phyloP scores from a whole-genome alignment of 306 rosid species.

The Trifolium fragiferum region DNA sequence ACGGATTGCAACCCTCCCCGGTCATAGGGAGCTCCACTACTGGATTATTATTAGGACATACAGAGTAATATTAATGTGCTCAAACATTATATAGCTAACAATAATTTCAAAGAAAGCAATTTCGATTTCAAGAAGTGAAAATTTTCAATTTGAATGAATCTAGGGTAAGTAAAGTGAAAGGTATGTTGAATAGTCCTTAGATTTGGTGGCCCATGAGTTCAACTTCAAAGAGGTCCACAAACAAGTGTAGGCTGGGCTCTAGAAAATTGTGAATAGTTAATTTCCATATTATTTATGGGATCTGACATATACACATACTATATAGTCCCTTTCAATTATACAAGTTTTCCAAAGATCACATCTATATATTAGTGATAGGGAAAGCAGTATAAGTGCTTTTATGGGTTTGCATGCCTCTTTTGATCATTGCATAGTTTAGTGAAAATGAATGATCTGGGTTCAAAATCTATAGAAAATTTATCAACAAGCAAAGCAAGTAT shows the following conservation, averaged over 20 bases:
- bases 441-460: neutral
- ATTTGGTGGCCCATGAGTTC: neutral
- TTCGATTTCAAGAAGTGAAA: neutral
- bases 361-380: neutral
- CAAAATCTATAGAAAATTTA: neutral
- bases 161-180: neutral
- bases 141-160: neutral
- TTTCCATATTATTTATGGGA: neutral
- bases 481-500: neutral
- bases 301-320: slow-evolving; percentile 3
- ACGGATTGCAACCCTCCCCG: no score
- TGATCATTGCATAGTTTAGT: neutral
- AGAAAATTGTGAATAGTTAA: neutral
- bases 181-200: neutral
- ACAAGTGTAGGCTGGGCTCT: neutral
- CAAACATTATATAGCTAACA: neutral
- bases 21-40: no score
- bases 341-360: neutral
- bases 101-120: neutral
- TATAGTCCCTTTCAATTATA: slow-evolving; percentile 10
- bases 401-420: neutral
- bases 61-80: neutral
- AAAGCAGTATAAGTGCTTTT: neutral
- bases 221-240: neutral
- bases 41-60: no score